phyloP scores from a whole-genome alignment of 1,139 yeast species.

The Hyphopichia wangnamkhiaoensis region DNA sequence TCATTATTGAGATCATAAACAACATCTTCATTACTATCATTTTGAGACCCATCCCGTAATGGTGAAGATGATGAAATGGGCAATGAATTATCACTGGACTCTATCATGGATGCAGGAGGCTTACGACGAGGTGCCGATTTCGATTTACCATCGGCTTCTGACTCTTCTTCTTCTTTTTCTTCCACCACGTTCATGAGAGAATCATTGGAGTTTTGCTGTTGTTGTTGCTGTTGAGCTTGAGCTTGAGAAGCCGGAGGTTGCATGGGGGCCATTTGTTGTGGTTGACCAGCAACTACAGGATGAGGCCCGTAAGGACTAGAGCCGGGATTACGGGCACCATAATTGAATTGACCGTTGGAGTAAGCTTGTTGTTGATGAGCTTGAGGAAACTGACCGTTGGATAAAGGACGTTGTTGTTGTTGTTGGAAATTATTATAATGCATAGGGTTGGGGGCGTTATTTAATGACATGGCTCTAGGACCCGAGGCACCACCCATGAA shows the following conservation, averaged over 20 bases:
- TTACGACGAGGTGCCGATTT: constrained; percentile 3
- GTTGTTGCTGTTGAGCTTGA: background rate
- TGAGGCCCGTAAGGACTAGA: background rate
- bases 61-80: constrained; percentile 5
- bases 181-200: constrained; percentile 44
- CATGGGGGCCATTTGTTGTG: constrained; percentile 1
- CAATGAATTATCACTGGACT: background rate
- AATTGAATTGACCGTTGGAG: no score
- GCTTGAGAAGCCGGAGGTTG: background rate
- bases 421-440: background rate
- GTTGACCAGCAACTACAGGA: constrained; percentile 3
- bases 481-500: no score
- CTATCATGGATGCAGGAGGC: constrained; percentile 6
- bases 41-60: constrained; percentile 12
- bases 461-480: constrained; percentile 4
- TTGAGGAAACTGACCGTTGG: background rate
- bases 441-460: constrained; percentile 1
- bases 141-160: background rate
- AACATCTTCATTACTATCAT: constrained; percentile 22
- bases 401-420: background rate
- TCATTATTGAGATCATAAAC: constrained; percentile 34
- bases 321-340: no score
- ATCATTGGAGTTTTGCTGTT: constrained; percentile 30
- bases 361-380: no score
- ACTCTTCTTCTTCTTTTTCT: constrained; percentile 36